Evolutionary conservation across 768 basidiomycete genomes (phyloP), one percentile per base, ranked within the genome.

Genomic region (Pleurotus eryngii): DNA sequence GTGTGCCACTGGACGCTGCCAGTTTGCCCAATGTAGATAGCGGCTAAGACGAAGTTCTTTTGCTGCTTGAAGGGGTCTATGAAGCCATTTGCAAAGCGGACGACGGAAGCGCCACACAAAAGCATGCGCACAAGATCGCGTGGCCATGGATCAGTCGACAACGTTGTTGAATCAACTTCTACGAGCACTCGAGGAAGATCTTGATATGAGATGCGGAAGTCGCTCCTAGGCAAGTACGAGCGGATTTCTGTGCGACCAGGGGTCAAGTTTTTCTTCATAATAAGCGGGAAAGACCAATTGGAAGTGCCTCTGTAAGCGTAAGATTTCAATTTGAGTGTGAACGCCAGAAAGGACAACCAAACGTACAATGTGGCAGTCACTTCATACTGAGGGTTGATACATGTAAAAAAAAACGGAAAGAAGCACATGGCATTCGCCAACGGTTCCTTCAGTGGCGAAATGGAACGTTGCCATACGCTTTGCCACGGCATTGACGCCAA

Each of bases 41-140:
- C 46, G 15, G 17, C 20, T 11, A 57, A 20, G 14, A 57, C 45
- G 24, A 57, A 57, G 3, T 26, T 49, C 26, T 49, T 49, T n/a
- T 49, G 26, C 22, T 7, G 12, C 7, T 49, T 49, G 26, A 37
- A 47, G 15, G 17, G 15, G 11, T 57, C 30, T 9, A 57, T 7
- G 27, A 30, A 49, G n/a, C n/a, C 12, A 24, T 57, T 57, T 14
- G 46, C 56, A 18, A 57, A 50, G 26, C 56, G 56, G n/a, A 57
- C 56, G 15, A 57, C 18, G 22, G 2, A 24, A 24, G 56, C 56
- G 22, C 49, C 56, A 4, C 4, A 24, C 27, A 57, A 40, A 15
- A 57, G 35, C 56, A 57, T 57, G 18, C 56, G 22, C 6, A 50
- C 22, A 30, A 5, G 5, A 30, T 30, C 27, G 27, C 3, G 9